Evolutionary conservation across 2,329 filamentous ascomycete species (phyloP).

Genomic region (Alternaria infectoria): DNA sequence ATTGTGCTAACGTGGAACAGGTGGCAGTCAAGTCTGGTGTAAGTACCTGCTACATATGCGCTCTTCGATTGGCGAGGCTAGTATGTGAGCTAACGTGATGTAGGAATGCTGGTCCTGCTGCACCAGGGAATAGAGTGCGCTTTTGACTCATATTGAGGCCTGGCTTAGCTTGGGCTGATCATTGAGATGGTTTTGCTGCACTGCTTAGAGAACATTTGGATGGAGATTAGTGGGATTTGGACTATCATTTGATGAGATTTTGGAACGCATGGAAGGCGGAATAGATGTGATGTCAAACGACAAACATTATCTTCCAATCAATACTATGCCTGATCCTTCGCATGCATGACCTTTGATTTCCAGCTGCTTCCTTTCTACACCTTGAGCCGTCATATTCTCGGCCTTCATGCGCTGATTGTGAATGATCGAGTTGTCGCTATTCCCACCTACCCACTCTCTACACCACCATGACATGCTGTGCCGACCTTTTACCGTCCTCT

Average conservation of each 20-base stretch:
- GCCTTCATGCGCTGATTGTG: not conserved
- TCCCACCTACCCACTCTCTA: not conserved
- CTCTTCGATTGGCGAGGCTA: too few species aligned
- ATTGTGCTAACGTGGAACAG: not conserved
- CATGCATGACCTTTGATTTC: not conserved
- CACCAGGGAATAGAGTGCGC: not conserved
- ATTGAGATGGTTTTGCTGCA: not conserved
- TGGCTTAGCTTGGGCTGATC: not conserved
- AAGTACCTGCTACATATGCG: not conserved
- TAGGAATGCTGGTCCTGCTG: slow-evolving; percentile 2
- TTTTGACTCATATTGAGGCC: not conserved
- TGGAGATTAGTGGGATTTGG: not conserved
- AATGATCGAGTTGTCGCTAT: not conserved
- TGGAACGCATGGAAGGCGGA: not conserved
- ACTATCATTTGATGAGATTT: not conserved
- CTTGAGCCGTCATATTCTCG: not conserved
- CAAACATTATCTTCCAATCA: not conserved
- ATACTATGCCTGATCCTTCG: not conserved
- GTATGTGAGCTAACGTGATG: not conserved
- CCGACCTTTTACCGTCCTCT: too few species aligned
- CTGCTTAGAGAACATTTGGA: not conserved
- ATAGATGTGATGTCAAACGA: not conserved
- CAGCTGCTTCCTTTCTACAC: not conserved
- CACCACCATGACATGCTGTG: not conserved
- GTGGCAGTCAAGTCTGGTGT: not conserved